Evolutionary conservation across 1,284 basidiomycete genomes (phyloP), one percentile per base, ranked within the genome.

Genomic region (Mycena sp.): DNA sequence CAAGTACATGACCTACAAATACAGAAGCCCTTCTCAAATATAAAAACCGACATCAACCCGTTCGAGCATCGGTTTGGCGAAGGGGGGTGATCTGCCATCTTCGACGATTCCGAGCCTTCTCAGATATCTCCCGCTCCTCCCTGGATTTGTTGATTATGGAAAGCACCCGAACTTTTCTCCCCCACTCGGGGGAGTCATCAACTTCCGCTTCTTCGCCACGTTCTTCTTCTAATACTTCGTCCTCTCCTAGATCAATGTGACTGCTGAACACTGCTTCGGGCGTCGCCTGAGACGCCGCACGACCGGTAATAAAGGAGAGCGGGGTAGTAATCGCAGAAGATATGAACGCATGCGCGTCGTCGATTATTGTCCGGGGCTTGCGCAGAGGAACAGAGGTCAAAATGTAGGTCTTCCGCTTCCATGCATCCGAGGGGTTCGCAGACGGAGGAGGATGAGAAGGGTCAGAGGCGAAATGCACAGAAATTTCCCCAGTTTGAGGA

Each of bases 181-280:
- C 74, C 26, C 68, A 60, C 48, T 91, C 88, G 4, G 79, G 79
- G 14, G 89, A 88, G 72, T 94, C 89, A 70, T 94, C 92, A 3
- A 87, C 84, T 73, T 92, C 91, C 3, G 84, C 88, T 64, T 92
- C 91, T 72, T 91, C 90, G 5, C 85, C 86, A 21, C 87, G 83
- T 58, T 94, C 92, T 68, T 89, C 86, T 67, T 93, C 91, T 51
- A 92, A 71, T 14, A 93, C 82, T 68, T 94, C 92, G 64, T 92
- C 85, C 69, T 93, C 92, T 35, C 81, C 78, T 63, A 94, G 71
- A 69, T 93, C 91, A 65, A 92, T 88, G 63, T 86, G 83, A 19
- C 84, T 87, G 52, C 80, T 79, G 67, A 87, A 87, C 7, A 92
- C 85, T 35, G 89, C 85, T 51, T 91, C 88, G 0, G 86, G 87